Base-by-base conservation (phyloP, 306 rosid genomes). In the Dryas alaskensis region DNA sequence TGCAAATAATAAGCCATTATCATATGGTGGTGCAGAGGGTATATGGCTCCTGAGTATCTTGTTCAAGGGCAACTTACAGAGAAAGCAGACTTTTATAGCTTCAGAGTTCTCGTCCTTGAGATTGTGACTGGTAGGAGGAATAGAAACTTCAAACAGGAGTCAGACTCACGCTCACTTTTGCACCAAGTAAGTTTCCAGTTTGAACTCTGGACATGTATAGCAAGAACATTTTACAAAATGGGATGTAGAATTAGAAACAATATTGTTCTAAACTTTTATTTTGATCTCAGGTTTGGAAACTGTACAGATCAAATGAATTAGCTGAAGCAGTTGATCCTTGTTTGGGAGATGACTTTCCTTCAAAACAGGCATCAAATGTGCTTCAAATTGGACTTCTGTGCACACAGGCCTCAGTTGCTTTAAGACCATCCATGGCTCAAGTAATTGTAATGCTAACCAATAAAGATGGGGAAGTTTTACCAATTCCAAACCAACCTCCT, bases 31-130 rank as follows among this genome's bases (percentile, higher is more conserved):
- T 31, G 17, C 66, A 92, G 98, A 65, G 98, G 98, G 58, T 92
- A 92, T 55, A 92, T 92, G 97, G 98, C 98, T 53, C 96, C 98
- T 0, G 98, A 92, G 76, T 92, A 92, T 87, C 92, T 92, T 31
- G 62, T 83, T 77, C 84, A 92, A 76, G 98, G 98, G 37, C 95
- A 92, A 67, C 92, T 92, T 1, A 92, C 97, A 2, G 97, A 92
- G 17, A 92, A 88, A 76, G 96, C 95, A 51, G 98, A 90, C 48
- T 92, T 92, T 1, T 92, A 88, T 75, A 86, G 98, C 58, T 92
- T 72, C 43, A 97, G 98, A 61, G 92, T 92, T 37, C 74, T 92
- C 61, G 89, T 90, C 63, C 86, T 92, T n/a, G 98, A 92, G 85
- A 88, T 90, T 74, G 79, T 89, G 10, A 73, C 89, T 27, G 92